These are phyloP conservation scores for Eimeria maxima DNA, from an alignment of 169 alveolate species.

Conservation along the genomic window DNA sequence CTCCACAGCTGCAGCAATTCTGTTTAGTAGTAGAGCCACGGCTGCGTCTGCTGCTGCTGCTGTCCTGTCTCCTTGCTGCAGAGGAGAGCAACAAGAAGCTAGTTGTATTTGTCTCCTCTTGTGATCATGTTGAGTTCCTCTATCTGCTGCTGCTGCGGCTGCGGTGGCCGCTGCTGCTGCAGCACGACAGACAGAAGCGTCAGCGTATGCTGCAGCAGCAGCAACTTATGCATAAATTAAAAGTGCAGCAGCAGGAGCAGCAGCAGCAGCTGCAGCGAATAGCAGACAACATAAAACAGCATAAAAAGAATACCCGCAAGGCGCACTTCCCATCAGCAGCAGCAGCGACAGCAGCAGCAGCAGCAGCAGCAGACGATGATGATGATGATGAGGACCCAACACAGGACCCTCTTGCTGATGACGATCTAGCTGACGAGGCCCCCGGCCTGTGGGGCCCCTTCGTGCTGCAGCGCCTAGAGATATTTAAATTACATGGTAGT, in stretches of 20 bases:
- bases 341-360: conserved; percentile 6
- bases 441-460: conserved; percentile 15
- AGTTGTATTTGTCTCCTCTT: conserved; percentile 67
- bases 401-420: too few species aligned
- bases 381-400: background rate
- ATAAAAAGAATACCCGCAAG: background rate
- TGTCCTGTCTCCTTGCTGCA: conserved; percentile 57
- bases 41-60: conserved; percentile 60
- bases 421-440: background rate
- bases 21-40: background rate
- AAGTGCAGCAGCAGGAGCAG: background rate
- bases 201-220: conserved; percentile 19
- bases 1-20: conserved; percentile 69
- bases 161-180: conserved; percentile 32
- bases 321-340: background rate
- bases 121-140: conserved; percentile 71
- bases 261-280: conserved; percentile 18
- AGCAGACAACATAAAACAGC: background rate
- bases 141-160: conserved; percentile 41
- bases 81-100: conserved; percentile 32
- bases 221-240: background rate
- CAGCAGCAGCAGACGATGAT: conserved; percentile 6
- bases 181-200: background rate
- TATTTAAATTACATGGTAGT: conserved; percentile 78
- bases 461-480: background rate